Conservation (phyloP, 1,284 basidiomycete species). For the Trichosporon faecale region DNA sequence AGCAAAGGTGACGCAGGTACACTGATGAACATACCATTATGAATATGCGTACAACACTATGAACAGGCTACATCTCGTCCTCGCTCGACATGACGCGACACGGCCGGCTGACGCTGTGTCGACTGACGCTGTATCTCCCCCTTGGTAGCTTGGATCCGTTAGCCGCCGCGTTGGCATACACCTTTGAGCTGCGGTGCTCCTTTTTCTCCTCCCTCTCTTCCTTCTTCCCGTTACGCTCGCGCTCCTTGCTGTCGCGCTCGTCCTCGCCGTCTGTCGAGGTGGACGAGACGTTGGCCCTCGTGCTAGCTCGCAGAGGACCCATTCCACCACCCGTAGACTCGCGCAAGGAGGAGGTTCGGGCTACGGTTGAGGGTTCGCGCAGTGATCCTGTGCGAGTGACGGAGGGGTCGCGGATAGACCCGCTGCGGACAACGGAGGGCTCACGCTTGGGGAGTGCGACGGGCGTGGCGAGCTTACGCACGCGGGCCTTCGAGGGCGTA, state of each 20-base stretch:
- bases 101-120: neutral
- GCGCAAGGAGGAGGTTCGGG: neutral
- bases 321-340: neutral
- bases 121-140: neutral
- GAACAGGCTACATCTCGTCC: neutral
- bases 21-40: too few species aligned
- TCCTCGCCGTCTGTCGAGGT: neutral
- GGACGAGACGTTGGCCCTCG: neutral
- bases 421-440: neutral
- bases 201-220: neutral
- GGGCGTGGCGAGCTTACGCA: neutral
- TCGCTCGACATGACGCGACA: neutral
- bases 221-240: too few species aligned
- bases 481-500: neutral
- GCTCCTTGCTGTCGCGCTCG: too few species aligned
- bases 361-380: neutral
- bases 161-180: neutral
- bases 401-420: too few species aligned
- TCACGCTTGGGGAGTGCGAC: neutral
- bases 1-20: too few species aligned
- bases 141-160: neutral
- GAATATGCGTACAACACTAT: too few species aligned
- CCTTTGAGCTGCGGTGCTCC: neutral
- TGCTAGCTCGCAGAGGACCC: neutral
- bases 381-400: too few species aligned